phyloP scores from a whole-genome alignment of 192 early-diverging fungal species.

The Backusella australiensis region DNA sequence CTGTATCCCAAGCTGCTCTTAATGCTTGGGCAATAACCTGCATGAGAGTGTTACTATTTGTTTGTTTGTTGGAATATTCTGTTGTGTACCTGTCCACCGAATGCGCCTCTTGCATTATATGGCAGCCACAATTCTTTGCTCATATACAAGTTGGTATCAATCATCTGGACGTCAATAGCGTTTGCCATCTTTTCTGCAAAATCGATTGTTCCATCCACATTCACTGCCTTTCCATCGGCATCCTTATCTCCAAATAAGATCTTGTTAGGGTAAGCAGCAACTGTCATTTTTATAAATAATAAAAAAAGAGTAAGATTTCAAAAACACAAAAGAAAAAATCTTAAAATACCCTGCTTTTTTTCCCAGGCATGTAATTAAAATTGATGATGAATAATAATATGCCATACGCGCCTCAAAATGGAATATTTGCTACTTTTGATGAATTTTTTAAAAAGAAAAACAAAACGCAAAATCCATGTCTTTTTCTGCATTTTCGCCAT shows the following conservation, averaged over 20 bases:
- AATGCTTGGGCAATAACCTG: constrained; percentile 59
- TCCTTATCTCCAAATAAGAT: neutral
- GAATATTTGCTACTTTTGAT: neutral
- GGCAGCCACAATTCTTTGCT: constrained; percentile 81
- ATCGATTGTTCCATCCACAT: neutral
- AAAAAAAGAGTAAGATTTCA: neutral
- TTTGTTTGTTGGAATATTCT: neutral
- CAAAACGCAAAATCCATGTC: neutral
- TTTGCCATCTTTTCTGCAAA: constrained; percentile 26
- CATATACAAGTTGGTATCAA: constrained; percentile 72
- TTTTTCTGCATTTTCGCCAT: neutral
- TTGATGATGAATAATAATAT: neutral
- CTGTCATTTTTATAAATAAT: neutral
- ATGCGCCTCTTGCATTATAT: constrained; percentile 76
- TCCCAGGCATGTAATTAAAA: neutral
- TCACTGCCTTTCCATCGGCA: neutral
- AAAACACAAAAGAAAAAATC: neutral
- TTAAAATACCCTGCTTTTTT: neutral
- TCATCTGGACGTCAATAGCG: constrained; percentile 49
- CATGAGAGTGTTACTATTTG: neutral
- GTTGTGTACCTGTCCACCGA: constrained; percentile 61
- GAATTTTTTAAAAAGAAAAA: neutral
- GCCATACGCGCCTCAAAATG: neutral
- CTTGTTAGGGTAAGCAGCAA: neutral
- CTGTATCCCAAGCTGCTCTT: constrained; percentile 73